Percentiles rank a stretch among this genome's conserved stretches.
These are phyloP conservation scores for Picea sitchensis DNA, from an alignment of 75 land plant species.

Conservation along the genomic window DNA sequence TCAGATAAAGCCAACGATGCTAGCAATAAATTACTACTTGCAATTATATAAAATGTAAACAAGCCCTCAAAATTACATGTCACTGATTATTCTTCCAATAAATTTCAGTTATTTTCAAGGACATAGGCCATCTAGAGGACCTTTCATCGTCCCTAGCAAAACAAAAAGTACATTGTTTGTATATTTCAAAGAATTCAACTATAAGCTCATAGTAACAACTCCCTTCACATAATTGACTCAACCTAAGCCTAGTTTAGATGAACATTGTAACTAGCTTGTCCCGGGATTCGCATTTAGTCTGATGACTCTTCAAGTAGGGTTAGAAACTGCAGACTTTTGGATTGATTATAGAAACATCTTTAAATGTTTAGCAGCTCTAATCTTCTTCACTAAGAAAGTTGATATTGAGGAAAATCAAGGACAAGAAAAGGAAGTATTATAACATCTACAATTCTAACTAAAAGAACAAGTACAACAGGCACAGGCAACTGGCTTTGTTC, in stretches of 20 bases:
- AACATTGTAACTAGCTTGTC: background rate
- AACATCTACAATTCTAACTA: background rate
- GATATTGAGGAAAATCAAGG: background rate
- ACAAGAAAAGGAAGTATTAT: background rate
- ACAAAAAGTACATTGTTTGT: background rate
- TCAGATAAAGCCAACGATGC: too few relatives aligned
- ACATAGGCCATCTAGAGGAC: too few relatives aligned
- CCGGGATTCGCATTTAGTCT: background rate
- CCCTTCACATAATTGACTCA: background rate
- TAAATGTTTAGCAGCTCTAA: background rate
- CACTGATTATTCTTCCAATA: too few relatives aligned
- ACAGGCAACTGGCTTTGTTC: background rate
- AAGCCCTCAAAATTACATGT: too few relatives aligned
- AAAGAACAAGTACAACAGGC: too few relatives aligned
- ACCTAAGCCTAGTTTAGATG: background rate
- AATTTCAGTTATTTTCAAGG: too few relatives aligned
- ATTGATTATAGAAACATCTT: background rate
- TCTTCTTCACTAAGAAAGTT: background rate
- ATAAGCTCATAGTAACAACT: background rate
- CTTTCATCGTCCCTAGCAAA: too few relatives aligned
- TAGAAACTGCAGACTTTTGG: background rate
- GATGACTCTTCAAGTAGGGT: too few relatives aligned
- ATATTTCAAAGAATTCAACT: background rate
- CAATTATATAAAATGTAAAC: too few relatives aligned
- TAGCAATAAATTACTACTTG: too few relatives aligned